Percentiles rank a stretch among this genome's conserved stretches.
These are phyloP conservation scores for Globisporangium polare DNA, from an alignment of 352 stramenopile species.

Conservation along the genomic window DNA sequence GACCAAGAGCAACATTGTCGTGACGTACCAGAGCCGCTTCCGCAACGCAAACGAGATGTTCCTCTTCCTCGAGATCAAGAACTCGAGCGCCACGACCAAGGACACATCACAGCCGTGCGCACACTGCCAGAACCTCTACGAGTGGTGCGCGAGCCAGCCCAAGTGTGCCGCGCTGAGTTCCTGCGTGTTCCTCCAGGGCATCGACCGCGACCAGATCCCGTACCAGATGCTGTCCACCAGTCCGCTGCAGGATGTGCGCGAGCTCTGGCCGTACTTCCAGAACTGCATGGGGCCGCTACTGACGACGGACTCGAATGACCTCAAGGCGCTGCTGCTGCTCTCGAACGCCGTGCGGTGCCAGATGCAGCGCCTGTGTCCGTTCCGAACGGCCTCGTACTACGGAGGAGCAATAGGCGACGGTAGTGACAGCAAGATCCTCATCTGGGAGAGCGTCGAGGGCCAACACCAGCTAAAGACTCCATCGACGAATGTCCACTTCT, in stretches of 20 bases:
- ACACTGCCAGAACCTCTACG: conserved; percentile 48
- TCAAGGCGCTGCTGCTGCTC: conserved; percentile 40
- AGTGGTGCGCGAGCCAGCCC: conserved; percentile 38
- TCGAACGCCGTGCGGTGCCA: conserved; percentile 50
- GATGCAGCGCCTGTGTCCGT: conserved; percentile 37
- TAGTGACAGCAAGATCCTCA: conserved; percentile 31
- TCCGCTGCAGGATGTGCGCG: conserved; percentile 16
- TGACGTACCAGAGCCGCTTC: conserved; percentile 39
- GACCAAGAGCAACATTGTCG: conserved; percentile 40
- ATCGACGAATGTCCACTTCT: conserved; percentile 6
- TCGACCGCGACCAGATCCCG: conserved; percentile 20
- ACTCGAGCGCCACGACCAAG: conserved; percentile 31
- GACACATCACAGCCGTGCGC: conserved; percentile 41
- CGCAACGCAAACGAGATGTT: conserved; percentile 28
- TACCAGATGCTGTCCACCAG: conserved; percentile 17
- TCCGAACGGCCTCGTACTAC: conserved; percentile 20
- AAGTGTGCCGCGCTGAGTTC: conserved; percentile 30
- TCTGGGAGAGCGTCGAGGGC: conserved; percentile 41
- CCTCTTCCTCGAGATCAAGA: conserved; percentile 36
- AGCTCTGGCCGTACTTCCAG: conserved; percentile 34
- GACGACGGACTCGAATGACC: conserved; percentile 8
- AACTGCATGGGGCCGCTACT: conserved; percentile 24
- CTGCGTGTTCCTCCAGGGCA: conserved; percentile 34
- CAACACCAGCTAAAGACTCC: conserved; percentile 15
- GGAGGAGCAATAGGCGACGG: conserved; percentile 4